Evolutionary conservation across 805 yeast genomes (phyloP), one percentile per base, ranked within the genome.

Genomic region (Saturnispora ahearnii): DNA sequence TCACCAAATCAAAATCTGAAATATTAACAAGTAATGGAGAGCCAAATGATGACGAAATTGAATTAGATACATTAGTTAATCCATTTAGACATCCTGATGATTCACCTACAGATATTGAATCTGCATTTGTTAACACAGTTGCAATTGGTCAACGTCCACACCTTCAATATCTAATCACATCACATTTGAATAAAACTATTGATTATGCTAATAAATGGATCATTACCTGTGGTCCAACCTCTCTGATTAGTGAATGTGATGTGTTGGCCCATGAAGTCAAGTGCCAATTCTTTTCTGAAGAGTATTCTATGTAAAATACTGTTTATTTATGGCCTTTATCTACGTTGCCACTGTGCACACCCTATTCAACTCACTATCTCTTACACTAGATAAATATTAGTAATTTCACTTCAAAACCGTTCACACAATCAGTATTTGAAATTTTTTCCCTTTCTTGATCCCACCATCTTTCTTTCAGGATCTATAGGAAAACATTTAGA

Each of bases 221-320:
- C 0, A 62, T 81, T 15, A 73, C 81, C 1, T 81, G 87, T 64
- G 87, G 87, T 1, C 83, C 83, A 1, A 57, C 59, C 1, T 53
- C 70, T 0, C 60, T 81, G 53, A 70, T 76, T 38, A 44, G 49
- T 1, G 75, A 73, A 11, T 73, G 75, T 26, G 53, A 61, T 33
- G 46, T 18, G 3, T 66, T 77, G 66, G 73, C 79, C 0, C 59
- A 55, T 1, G 50, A 51, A 0, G 60, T 68, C 28, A 63, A 65
- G 4, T 66, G 73, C 18, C 63, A 70, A 30, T 70, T 66, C 46
- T 68, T 70, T 45, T 64, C 71, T 18, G 85, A 80, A 55, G 63
- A 65, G 2, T 78, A 73, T 53, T 56, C 68, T 3, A 65, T 65
- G 65, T 67, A 46, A 21, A 15, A 5, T 36, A 36, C 37, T n/a